A percentile compares a stretch with the other conserved stretches of the same genome.
Conservation (phyloP, 495 filamentous ascomycete genomes). For the Tuber umbilicatum region DNA sequence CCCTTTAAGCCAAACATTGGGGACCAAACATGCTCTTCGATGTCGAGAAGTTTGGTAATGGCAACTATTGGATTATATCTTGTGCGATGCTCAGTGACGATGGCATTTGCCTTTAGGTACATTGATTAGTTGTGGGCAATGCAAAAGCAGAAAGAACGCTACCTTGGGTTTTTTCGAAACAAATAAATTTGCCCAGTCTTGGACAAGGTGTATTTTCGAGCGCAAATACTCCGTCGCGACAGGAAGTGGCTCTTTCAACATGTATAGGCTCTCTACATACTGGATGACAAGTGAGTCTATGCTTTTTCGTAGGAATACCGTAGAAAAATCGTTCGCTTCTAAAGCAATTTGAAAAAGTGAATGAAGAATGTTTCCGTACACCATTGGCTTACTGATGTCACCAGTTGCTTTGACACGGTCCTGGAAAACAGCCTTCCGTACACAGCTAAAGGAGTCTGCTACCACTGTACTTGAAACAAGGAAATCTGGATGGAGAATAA, state of each 20-base stretch:
- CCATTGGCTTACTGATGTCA: constrained; percentile 65
- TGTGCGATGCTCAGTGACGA: constrained; percentile 73
- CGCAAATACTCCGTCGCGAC: constrained; percentile 69
- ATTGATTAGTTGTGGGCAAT: constrained; percentile 28
- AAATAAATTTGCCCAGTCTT: constrained; percentile 76
- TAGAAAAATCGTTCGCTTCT: constrained; percentile 74
- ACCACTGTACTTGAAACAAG: constrained; percentile 89
- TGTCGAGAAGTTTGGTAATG: constrained; percentile 86
- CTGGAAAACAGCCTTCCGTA: constrained; percentile 81
- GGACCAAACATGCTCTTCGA: constrained; percentile 97
- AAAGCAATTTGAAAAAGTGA: constrained; percentile 89
- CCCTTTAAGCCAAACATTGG: constrained; percentile 95
- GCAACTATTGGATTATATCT: constrained; percentile 63
- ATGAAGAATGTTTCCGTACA: constrained; percentile 88
- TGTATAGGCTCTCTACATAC: constrained; percentile 79
- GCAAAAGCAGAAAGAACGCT: constrained; percentile 35
- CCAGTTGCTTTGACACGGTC: constrained; percentile 84
- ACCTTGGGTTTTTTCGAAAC: constrained; percentile 66
- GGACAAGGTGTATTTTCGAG: constrained; percentile 69
- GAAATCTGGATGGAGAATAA: constrained; percentile 93
- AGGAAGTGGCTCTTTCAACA: constrained; percentile 64
- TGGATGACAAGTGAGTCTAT: constrained; percentile 60
- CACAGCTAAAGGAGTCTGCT: constrained; percentile 85
- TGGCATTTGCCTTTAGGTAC: constrained; percentile 53
- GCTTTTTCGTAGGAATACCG: constrained; percentile 54